phyloP scores from a whole-genome alignment of 2,329 filamentous ascomycete genomes.

The Dothideomycetes sp. region DNA sequence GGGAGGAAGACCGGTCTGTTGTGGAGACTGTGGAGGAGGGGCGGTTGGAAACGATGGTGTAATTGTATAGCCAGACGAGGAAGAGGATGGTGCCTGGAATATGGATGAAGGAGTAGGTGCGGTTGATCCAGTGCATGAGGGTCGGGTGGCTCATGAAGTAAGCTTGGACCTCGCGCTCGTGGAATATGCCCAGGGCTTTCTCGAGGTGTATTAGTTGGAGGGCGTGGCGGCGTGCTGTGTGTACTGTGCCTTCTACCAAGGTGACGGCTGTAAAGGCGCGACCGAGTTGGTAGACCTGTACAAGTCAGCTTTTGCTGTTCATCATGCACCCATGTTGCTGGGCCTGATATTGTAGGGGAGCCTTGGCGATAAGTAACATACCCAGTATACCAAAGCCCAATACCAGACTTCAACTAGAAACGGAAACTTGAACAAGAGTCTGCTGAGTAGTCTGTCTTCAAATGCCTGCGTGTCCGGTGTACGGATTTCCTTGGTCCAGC shows the following conservation, averaged over 20 bases:
- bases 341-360: too few relatives aligned
- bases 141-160: slow-evolving; percentile 43
- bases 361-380: slow-evolving; percentile 30
- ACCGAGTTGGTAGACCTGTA: slow-evolving; percentile 63
- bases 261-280: slow-evolving; percentile 61
- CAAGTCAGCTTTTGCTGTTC: background rate
- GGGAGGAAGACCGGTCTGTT: slow-evolving; percentile 28
- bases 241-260: slow-evolving; percentile 55
- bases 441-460: slow-evolving; percentile 48
- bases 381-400: slow-evolving; percentile 68
- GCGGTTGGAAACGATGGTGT: slow-evolving; percentile 54
- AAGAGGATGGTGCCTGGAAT: slow-evolving; percentile 68
- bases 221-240: slow-evolving; percentile 57
- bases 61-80: slow-evolving; percentile 55
- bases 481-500: slow-evolving; percentile 36
- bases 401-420: slow-evolving; percentile 69
- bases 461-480: slow-evolving; percentile 54
- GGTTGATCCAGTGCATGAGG: slow-evolving; percentile 58
- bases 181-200: slow-evolving; percentile 52
- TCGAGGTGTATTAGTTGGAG: slow-evolving; percentile 58
- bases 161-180: slow-evolving; percentile 51
- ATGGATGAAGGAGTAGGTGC: slow-evolving; percentile 66
- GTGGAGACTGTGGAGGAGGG: too few relatives aligned
- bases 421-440: slow-evolving; percentile 55
- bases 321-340: too few relatives aligned